Evolutionary conservation across 2,329 filamentous ascomycete genomes (phyloP).

Genomic region (Fusarium drepaniforme): DNA sequence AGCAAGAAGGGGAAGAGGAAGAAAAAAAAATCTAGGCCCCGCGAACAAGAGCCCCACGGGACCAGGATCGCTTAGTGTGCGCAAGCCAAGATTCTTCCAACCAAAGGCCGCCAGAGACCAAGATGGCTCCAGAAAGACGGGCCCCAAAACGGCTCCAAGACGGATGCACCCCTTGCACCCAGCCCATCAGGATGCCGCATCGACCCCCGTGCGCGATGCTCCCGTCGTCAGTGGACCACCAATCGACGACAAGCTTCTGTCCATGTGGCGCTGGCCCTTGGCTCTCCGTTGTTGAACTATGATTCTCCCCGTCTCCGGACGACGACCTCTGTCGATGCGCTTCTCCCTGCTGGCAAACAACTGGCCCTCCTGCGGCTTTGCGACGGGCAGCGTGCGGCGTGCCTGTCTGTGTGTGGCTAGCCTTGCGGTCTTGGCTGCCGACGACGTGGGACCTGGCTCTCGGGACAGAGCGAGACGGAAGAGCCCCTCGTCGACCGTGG

Average conservation of each 20-base stretch:
- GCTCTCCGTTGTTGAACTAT: conserved; percentile 35
- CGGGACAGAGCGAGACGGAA: conserved; percentile 22
- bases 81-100: not conserved
- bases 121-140: conserved; percentile 15
- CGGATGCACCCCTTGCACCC: conserved; percentile 14
- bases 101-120: conserved; percentile 14
- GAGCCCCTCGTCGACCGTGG: conserved; percentile 28
- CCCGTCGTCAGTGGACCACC: conserved; percentile 48
- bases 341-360: conserved; percentile 17
- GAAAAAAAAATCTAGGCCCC: not conserved
- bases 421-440: conserved; percentile 25
- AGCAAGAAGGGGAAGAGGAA: not conserved
- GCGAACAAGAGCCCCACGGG: conserved; percentile 22
- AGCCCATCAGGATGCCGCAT: conserved; percentile 48
- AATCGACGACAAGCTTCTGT: conserved; percentile 42
- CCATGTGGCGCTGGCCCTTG: conserved; percentile 46
- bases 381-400: conserved; percentile 32
- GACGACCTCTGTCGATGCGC: conserved; percentile 18
- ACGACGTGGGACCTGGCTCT: conserved; percentile 17
- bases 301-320: conserved; percentile 12
- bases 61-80: not conserved
- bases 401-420: conserved; percentile 35
- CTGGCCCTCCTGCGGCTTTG: conserved; percentile 23
- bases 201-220: conserved; percentile 48
- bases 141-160: conserved; percentile 14